These are phyloP conservation scores for Graphilbum sp. DNA, from an alignment of 2,329 filamentous ascomycete genomes.

Conservation along the genomic window DNA sequence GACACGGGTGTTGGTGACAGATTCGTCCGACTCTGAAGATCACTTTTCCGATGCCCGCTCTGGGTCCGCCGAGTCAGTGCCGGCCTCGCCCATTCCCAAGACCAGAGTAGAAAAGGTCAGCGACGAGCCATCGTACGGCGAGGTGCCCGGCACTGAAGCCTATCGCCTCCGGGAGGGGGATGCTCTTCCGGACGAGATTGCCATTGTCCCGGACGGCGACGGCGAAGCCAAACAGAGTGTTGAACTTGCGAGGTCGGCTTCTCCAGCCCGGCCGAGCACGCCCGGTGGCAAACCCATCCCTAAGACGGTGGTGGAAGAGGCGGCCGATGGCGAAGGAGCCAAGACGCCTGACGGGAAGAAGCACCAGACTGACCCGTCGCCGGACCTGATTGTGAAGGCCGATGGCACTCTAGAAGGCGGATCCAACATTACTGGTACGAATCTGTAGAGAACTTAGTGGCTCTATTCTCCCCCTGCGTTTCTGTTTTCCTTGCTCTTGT, in stretches of 20 bases:
- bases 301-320: constrained; percentile 37
- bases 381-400: constrained; percentile 32
- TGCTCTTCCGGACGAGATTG: constrained; percentile 44
- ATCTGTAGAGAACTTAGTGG: constrained; percentile 13
- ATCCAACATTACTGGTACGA: constrained; percentile 19
- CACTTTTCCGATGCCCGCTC: constrained; percentile 54
- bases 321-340: constrained; percentile 25
- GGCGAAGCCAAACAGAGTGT: background rate
- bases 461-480: constrained; percentile 3
- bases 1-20: constrained; percentile 15
- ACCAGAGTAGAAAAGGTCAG: constrained; percentile 43
- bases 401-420: constrained; percentile 23
- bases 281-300: constrained; percentile 27
- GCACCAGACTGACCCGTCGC: constrained; percentile 33
- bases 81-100: constrained; percentile 36
- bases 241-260: background rate
- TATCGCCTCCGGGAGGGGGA: constrained; percentile 39
- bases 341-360: constrained; percentile 28
- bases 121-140: constrained; percentile 39
- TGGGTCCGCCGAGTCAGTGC: constrained; percentile 23
- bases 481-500: constrained; percentile 8
- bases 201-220: constrained; percentile 23
- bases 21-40: constrained; percentile 48
- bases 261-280: constrained; percentile 10
- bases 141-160: constrained; percentile 44